Evolutionary conservation across 805 yeast species (phyloP).

Genomic region (Barnettozyma populi): DNA sequence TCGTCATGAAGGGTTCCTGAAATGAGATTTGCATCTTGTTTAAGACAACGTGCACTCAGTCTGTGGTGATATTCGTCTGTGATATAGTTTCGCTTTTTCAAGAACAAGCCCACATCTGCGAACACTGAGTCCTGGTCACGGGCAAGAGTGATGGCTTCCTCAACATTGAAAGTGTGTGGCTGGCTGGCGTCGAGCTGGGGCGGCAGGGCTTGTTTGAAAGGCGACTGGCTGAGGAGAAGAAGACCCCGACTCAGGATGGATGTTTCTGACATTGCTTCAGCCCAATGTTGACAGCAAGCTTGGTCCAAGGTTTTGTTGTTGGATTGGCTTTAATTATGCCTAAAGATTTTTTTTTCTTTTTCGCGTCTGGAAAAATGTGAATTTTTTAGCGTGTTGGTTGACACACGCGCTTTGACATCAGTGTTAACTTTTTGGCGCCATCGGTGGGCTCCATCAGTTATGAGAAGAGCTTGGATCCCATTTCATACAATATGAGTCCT

Average conservation of each 20-base stretch:
- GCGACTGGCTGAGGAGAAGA: constrained; percentile 13
- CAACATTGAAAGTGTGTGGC: constrained; percentile 1
- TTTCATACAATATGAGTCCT: background rate
- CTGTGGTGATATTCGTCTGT: constrained; percentile 1
- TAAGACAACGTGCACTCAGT: background rate
- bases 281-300: background rate
- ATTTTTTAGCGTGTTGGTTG: background rate
- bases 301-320: background rate
- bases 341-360: background rate
- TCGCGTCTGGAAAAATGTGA: background rate
- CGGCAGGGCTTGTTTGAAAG: constrained; percentile 18
- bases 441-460: background rate
- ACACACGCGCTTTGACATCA: background rate
- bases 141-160: constrained; percentile 4
- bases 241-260: constrained; percentile 8
- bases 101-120: constrained; percentile 14
- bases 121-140: constrained; percentile 4
- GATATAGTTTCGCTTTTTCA: constrained; percentile 1
- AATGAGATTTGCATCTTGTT: background rate
- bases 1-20: constrained; percentile 13
- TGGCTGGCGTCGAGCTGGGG: constrained; percentile 4
- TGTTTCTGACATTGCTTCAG: constrained; percentile 3
- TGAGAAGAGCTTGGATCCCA: background rate
- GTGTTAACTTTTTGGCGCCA: background rate
- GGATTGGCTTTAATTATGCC: background rate